phyloP scores from a whole-genome alignment of 768 basidiomycete genomes.

The Tylopilus felleus region DNA sequence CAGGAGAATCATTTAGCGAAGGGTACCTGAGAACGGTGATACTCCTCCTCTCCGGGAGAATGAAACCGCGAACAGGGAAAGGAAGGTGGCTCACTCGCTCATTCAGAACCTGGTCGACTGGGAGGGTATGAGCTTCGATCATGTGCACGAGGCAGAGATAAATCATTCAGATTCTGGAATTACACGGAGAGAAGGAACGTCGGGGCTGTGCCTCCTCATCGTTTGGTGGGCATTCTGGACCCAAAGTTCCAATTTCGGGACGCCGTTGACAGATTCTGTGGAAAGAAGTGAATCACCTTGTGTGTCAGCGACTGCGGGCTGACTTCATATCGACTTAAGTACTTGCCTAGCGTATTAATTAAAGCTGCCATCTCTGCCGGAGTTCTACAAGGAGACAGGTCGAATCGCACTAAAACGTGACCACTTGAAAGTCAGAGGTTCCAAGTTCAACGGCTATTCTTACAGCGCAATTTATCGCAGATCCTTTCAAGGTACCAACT shows the following conservation, averaged over 20 bases:
- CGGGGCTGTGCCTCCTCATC: slow-evolving; percentile 5
- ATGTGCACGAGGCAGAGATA: slow-evolving; percentile 14
- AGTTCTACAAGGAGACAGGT: too few relatives aligned
- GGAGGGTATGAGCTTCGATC: slow-evolving; percentile 5
- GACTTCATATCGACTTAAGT: not conserved
- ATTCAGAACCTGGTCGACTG: not conserved
- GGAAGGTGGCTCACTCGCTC: not conserved
- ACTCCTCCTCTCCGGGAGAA: slow-evolving; percentile 7
- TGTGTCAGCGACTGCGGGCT: not conserved
- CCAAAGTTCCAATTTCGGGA: not conserved
- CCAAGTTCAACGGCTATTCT: too few relatives aligned
- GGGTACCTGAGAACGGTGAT: slow-evolving; percentile 17
- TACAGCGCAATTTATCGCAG: too few relatives aligned
- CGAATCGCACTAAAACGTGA: too few relatives aligned
- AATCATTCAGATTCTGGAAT: slow-evolving; percentile 7
- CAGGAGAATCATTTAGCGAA: slow-evolving; percentile 22
- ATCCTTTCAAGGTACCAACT: too few relatives aligned
- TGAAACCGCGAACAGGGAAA: not conserved
- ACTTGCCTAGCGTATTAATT: not conserved
- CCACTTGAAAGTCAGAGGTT: too few relatives aligned
- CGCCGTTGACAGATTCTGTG: not conserved
- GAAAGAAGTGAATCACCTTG: not conserved
- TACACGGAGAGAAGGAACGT: not conserved
- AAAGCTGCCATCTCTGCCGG: too few relatives aligned
- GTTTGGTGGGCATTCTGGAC: not conserved